Conservation (phyloP, 1,284 basidiomycete species). For the Cryptococcus sp. region DNA sequence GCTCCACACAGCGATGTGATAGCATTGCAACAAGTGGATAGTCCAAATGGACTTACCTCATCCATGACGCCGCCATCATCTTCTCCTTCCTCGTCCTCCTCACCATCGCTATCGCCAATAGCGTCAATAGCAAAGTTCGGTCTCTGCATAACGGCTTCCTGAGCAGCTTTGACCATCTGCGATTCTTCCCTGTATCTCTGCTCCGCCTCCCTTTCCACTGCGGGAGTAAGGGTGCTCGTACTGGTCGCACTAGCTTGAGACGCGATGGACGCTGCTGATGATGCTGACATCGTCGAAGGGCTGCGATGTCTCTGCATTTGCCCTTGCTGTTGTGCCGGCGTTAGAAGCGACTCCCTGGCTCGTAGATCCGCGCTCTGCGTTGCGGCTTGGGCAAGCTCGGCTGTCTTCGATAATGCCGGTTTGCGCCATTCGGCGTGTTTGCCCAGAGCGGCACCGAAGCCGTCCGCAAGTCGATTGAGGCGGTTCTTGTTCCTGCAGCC, state of each 20-base stretch:
- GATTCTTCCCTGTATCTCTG: conserved; percentile 47
- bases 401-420: conserved; percentile 82
- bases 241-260: conserved; percentile 2
- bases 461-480: conserved; percentile 70
- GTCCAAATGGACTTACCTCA: conserved; percentile 60
- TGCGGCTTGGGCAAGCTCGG: conserved; percentile 62
- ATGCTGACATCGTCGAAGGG: conserved; percentile 48
- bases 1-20: neutral
- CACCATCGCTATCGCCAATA: conserved; percentile 76
- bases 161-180: conserved; percentile 71
- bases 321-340: conserved; percentile 44
- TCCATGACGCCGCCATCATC: conserved; percentile 77
- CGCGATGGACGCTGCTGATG: conserved; percentile 54
- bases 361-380: conserved; percentile 64
- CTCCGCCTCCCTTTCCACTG: conserved; percentile 31
- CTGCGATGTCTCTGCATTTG: conserved; percentile 36
- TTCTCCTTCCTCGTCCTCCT: conserved; percentile 60
- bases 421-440: conserved; percentile 64
- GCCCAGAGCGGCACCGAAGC: conserved; percentile 88
- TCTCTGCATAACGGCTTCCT: conserved; percentile 80
- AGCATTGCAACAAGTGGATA: too few species aligned
- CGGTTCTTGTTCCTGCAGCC: conserved; percentile 44
- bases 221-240: conserved; percentile 32
- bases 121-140: conserved; percentile 93
- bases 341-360: conserved; percentile 79